Evolutionary conservation across 108 stramenopile genomes (phyloP), one percentile per base, ranked within the genome.

Genomic region (Skeletonema marinoi): DNA sequence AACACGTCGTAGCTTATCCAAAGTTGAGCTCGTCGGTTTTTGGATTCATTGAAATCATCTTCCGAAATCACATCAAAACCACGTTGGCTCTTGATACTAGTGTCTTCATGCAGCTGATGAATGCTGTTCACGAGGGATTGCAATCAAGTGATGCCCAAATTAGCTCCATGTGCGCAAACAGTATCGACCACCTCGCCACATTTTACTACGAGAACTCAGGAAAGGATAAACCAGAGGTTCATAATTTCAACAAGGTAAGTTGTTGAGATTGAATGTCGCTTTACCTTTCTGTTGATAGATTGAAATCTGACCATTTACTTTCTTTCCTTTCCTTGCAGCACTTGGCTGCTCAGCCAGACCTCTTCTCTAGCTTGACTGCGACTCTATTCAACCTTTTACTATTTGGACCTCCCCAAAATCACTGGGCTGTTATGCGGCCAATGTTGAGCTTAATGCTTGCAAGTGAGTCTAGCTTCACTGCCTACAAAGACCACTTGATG

Each of bases 361-460:
- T 97, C 46, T 95, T 97, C 65, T 87, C 92, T 14, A 88, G 93
- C 67, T 85, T 98, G 70, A 97, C 96, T 42, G 85, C 89, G 16
- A 97, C 98, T 14, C 85, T 99, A n/a, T 98, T 99, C 88, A 97
- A 96, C 68, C 80, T 97, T 42, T 82, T 99, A 41, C 83, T 98
- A 9, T 99, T 98, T 79, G 97, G 96, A 33, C 87, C 94, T 29
- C 93, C 96, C 44, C 90, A 91, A 66, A 98, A 97, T 76, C 98
- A 98, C 73, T 99, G 98, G 98, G 96, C 98, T 38, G 92, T 99
- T 21, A 97, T 98, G 85, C 86, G 97, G 32, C 98, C 98, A 8
- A 96, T 99, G 95, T 89, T 99, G n/a, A 93, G 92, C 85, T 87
- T 98, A 25, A 92, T 98, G 92, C 78, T 99, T 30, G 97, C 97